Conservation (phyloP, 75 land plant genomes). For the Azolla pinnata region DNA sequence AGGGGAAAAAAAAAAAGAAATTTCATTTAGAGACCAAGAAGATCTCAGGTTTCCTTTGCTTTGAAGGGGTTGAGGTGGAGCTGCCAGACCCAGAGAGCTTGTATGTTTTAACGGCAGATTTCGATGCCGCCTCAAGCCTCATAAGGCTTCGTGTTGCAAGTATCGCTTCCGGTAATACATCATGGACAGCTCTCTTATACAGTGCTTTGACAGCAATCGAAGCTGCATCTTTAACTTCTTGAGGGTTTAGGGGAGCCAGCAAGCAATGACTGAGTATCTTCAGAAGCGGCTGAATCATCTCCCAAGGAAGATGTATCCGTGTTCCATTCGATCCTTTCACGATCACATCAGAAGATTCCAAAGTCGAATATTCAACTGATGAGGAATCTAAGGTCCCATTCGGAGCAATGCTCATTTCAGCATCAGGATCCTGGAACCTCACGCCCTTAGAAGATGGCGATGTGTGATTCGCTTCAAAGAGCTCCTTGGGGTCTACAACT, state of each 20-base stretch:
- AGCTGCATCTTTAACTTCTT: conserved; percentile 63
- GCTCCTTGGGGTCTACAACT: not conserved
- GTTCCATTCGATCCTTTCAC: conserved; percentile 5
- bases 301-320: conserved; percentile 76
- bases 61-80: not conserved
- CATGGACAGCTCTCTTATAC: conserved; percentile 80
- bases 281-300: conserved; percentile 71
- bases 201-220: conserved; percentile 45
- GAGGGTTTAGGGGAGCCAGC: conserved; percentile 49
- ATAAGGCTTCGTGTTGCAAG: conserved; percentile 73
- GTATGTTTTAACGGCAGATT: conserved; percentile 6
- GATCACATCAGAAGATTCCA: not conserved
- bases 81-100: not conserved
- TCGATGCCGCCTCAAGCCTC: conserved; percentile 42
- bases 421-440: too few species aligned
- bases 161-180: conserved; percentile 75
- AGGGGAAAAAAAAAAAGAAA: not conserved
- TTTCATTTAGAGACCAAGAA: not conserved
- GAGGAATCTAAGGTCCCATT: not conserved
- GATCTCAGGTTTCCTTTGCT: not conserved
- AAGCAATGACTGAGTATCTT: conserved; percentile 89
- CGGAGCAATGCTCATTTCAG: too few species aligned
- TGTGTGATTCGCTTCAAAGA: not conserved
- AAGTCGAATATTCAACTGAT: not conserved
- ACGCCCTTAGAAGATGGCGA: too few species aligned